Percentiles rank a stretch among this genome's conserved stretches.
phyloP scores from a whole-genome alignment of 2,329 filamentous ascomycete genomes.

The Paecilomyces sp. region DNA sequence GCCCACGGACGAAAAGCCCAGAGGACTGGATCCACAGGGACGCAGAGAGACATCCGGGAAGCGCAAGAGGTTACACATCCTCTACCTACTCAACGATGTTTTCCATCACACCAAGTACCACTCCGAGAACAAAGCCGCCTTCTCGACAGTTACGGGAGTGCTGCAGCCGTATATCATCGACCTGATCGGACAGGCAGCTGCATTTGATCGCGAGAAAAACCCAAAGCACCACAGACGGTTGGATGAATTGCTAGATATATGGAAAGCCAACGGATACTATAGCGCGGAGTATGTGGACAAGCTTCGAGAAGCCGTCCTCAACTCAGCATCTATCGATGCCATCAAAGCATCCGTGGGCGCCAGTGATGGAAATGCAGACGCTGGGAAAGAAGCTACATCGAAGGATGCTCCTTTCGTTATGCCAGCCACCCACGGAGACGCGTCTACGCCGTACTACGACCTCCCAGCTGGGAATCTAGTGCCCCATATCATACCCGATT shows the following conservation, averaged over 20 bases:
- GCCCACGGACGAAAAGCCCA: constrained; percentile 13
- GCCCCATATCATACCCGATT: constrained; percentile 69
- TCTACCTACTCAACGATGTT: constrained; percentile 73
- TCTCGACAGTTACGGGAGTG: constrained; percentile 46
- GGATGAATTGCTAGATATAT: constrained; percentile 57
- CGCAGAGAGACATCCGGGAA: constrained; percentile 47
- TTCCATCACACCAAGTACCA: constrained; percentile 61
- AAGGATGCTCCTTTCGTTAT: constrained; percentile 59
- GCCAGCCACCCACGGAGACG: constrained; percentile 71
- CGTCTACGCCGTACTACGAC: constrained; percentile 68
- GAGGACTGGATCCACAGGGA: constrained; percentile 8
- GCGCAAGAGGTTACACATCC: constrained; percentile 64
- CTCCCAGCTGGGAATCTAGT: constrained; percentile 76
- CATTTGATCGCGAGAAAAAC: constrained; percentile 47
- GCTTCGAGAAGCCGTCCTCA: constrained; percentile 53
- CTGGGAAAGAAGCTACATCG: constrained; percentile 37
- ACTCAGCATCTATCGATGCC: constrained; percentile 28
- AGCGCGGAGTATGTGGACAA: constrained; percentile 46
- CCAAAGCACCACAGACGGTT: constrained; percentile 63
- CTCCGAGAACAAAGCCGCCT: constrained; percentile 35
- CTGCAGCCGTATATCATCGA: constrained; percentile 54
- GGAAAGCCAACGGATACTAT: constrained; percentile 63
- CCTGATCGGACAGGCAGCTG: constrained; percentile 54
- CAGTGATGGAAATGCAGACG: constrained; percentile 18
- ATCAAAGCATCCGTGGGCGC: constrained; percentile 20